Evolutionary conservation across 2,329 filamentous ascomycete species (phyloP), one percentile per base, ranked within the genome.

Genomic region (Chrysoporthe cubensis): DNA sequence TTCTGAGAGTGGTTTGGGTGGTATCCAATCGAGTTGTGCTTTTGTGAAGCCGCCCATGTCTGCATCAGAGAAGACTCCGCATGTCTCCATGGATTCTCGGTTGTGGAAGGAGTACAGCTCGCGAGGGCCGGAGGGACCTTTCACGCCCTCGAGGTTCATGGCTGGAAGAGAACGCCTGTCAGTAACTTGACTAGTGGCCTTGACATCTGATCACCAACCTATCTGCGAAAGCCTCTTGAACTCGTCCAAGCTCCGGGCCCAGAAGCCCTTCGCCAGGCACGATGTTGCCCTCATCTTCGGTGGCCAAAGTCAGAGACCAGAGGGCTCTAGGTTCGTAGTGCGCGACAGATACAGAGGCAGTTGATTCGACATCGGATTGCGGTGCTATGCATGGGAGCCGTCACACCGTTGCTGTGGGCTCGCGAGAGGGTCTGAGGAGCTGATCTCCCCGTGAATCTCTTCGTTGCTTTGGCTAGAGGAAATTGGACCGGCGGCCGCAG

Each of bases 31-130:
- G 69, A 98, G 83, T 57, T 87, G 81, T 54, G 89, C 91, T 21
- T 87, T 87, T 44, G 94, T 97, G 81, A 88, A 94, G 68, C 95
- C 96, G 70, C 95, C 95, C 34, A 97, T 93, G 74, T 95, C 91
- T 67, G 84, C 84, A 78, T 99, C 95, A 72, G 90, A 92, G 89
- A 98, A 96, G 72, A 91, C 83, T 78, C 97, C 96, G 78, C 85
- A 87, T 70, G 82, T 80, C 46, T 78, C 72, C 48, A 88, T 74
- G 4, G 82, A 81, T 32, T 81, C 80, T 54, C 81, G 76, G 21
- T 75, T 73, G 73, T 85, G 81, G 80, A 95, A 95, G 72, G 83
- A 81, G 74, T 90, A 86, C 44, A 96, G 84, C 7, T 85, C 81
- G 68, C 87, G 87, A 1, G 91, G 89, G 34, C 86, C 87, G 1